Percentiles rank a stretch among this genome's conserved stretches.
phyloP scores from a whole-genome alignment of 2,329 filamentous ascomycete genomes.

The Bisporella sp. region DNA sequence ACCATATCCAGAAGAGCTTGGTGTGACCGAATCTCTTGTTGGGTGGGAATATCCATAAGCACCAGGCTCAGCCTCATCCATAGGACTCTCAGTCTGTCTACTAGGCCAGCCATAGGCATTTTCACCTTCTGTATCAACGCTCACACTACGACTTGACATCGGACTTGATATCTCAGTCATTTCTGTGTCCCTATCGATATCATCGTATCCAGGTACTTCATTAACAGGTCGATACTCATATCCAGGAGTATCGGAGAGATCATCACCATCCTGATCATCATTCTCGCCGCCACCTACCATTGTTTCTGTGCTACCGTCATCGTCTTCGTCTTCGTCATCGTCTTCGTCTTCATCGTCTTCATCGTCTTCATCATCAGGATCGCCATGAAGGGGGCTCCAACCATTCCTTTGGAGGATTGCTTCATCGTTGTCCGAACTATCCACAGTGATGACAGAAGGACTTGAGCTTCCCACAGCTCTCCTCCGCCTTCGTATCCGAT shows the following conservation, averaged over 20 bases:
- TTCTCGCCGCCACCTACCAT: constrained; percentile 21
- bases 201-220: constrained; percentile 5
- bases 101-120: not conserved
- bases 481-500: constrained; percentile 14
- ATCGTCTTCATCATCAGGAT: constrained; percentile 9
- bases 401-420: not conserved
- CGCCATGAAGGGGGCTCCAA: constrained; percentile 7
- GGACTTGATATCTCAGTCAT: constrained; percentile 24
- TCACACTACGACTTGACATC: constrained; percentile 7
- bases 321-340: constrained; percentile 15
- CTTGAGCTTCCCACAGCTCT: constrained; percentile 2
- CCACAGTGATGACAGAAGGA: constrained; percentile 6
- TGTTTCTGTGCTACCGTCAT: constrained; percentile 23
- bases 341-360: constrained; percentile 3
- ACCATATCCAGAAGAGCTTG: constrained; percentile 3
- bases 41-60: not conserved
- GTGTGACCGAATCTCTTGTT: not conserved
- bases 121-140: constrained; percentile 1
- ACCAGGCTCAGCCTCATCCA: not conserved
- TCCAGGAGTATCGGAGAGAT: constrained; percentile 17
- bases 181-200: constrained; percentile 29
- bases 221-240: constrained; percentile 6
- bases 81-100: not conserved
- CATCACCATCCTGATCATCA: constrained; percentile 15
- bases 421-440: constrained; percentile 18